Conservation (phyloP, 208 protist genomes). For the Willaertia magna region DNA sequence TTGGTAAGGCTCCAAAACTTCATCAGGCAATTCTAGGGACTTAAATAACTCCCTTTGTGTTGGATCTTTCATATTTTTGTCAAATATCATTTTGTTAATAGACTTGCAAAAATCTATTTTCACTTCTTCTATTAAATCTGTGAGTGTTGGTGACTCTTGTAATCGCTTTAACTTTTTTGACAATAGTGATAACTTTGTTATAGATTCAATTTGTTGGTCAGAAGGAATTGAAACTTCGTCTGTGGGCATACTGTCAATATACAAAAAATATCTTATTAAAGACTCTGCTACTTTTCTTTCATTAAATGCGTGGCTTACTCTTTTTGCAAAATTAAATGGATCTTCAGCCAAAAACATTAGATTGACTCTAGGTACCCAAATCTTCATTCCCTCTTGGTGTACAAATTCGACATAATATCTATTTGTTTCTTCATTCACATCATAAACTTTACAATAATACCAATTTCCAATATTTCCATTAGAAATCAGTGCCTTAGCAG, state of each 20-base stretch:
- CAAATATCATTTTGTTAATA: constrained; percentile 72
- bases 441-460: constrained; percentile 27
- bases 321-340: constrained; percentile 63
- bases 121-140: constrained; percentile 54
- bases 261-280: constrained; percentile 64
- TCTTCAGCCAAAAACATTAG: constrained; percentile 80
- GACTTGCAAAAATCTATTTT: constrained; percentile 66
- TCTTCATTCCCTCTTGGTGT: constrained; percentile 6
- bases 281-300: constrained; percentile 52
- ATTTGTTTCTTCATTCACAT: constrained; percentile 30
- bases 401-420: constrained; percentile 28
- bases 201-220: not conserved
- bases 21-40: constrained; percentile 50
- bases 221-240: constrained; percentile 40
- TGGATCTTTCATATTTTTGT: constrained; percentile 42
- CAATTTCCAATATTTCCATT: constrained; percentile 23
- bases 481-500: not conserved
- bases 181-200: not conserved
- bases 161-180: not conserved
- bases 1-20: constrained; percentile 58
- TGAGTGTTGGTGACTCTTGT: not conserved
- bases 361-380: constrained; percentile 53
- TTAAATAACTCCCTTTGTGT: constrained; percentile 58
- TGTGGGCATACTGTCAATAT: constrained; percentile 77
- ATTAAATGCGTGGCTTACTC: constrained; percentile 61